Evolutionary conservation across 805 yeast species (phyloP).

Genomic region (Metschnikowia borealis): DNA sequence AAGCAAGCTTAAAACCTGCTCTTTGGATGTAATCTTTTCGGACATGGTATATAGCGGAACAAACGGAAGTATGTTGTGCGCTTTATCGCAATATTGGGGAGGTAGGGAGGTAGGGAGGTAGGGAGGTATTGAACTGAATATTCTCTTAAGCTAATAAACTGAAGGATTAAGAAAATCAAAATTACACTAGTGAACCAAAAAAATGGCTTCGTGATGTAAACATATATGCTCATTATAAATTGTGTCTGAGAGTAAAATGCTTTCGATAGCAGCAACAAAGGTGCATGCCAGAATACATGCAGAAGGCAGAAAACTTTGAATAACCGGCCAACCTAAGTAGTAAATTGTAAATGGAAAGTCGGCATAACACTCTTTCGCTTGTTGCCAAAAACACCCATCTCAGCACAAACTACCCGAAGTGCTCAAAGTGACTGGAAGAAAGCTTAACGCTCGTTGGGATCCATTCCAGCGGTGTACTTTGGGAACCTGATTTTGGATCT

Average conservation of each 20-base stretch:
- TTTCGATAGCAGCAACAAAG: neutral
- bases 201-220: neutral
- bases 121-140: neutral
- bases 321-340: neutral
- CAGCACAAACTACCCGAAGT: neutral
- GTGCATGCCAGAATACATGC: neutral
- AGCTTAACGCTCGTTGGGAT: conserved; percentile 27
- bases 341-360: neutral
- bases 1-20: conserved; percentile 52
- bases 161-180: neutral
- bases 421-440: neutral
- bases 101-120: conserved; percentile 1
- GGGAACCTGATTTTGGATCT: conserved; percentile 44
- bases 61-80: neutral
- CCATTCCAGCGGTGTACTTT: conserved; percentile 37
- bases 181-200: neutral
- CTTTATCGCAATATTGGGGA: conserved; percentile 1
- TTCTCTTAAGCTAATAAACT: neutral
- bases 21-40: conserved; percentile 43
- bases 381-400: neutral
- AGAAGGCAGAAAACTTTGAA: neutral
- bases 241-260: neutral
- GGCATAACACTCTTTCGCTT: neutral
- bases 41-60: conserved; percentile 32
- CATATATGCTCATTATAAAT: neutral